Evolutionary conservation across 2,329 filamentous ascomycete genomes (phyloP).

Genomic region (Aspergillus fructus): DNA sequence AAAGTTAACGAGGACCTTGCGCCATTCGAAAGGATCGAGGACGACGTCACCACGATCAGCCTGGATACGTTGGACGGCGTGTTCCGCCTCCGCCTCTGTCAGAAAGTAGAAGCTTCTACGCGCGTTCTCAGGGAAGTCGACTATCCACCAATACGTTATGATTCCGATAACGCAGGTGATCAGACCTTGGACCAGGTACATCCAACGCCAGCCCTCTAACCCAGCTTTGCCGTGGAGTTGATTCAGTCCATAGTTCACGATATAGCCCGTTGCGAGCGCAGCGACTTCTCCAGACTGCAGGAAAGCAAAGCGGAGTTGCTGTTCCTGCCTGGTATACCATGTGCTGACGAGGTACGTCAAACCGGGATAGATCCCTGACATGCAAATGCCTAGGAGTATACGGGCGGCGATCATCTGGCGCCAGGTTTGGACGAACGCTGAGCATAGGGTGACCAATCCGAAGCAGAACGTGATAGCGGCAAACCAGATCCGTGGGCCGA

Average conservation of each 20-base stretch:
- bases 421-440: constrained; percentile 67
- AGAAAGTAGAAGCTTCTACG: constrained; percentile 60
- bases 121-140: constrained; percentile 66
- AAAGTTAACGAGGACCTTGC: constrained; percentile 57
- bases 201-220: constrained; percentile 66
- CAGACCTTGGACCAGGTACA: constrained; percentile 66
- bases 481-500: constrained; percentile 66
- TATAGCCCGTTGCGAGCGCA: constrained; percentile 63
- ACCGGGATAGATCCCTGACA: constrained; percentile 50
- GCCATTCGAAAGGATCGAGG: constrained; percentile 56
- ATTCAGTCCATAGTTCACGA: constrained; percentile 70
- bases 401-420: constrained; percentile 67
- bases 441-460: constrained; percentile 66
- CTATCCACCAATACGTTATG: constrained; percentile 67
- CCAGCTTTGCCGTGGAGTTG: constrained; percentile 57
- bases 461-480: constrained; percentile 59
- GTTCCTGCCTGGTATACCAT: constrained; percentile 65
- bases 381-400: constrained; percentile 64
- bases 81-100: constrained; percentile 53
- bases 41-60: constrained; percentile 61
- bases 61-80: constrained; percentile 60
- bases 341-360: constrained; percentile 50
- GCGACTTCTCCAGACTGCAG: constrained; percentile 65
- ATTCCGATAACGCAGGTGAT: constrained; percentile 61
- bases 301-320: constrained; percentile 65